phyloP scores from a whole-genome alignment of 2,329 filamentous ascomycete genomes.

The Alternaria ethzedia region DNA sequence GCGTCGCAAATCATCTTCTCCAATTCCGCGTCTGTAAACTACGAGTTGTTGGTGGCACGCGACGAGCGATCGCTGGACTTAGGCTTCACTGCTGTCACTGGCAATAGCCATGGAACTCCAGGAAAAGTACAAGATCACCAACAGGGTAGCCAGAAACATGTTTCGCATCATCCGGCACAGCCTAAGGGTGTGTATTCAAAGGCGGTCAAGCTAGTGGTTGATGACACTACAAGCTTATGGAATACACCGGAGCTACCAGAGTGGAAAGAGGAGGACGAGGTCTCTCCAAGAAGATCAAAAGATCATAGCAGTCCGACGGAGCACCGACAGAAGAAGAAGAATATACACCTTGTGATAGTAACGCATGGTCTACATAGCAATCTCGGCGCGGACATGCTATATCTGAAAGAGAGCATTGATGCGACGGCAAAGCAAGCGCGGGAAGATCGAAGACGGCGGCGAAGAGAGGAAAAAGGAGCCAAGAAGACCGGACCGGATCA shows the following conservation, averaged over 20 bases:
- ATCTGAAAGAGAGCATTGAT: slow-evolving; percentile 96
- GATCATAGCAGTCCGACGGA: slow-evolving; percentile 27
- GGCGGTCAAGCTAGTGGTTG: slow-evolving; percentile 77
- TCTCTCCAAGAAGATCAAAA: slow-evolving; percentile 31
- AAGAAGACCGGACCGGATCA: slow-evolving; percentile 6
- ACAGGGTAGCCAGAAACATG: slow-evolving; percentile 63
- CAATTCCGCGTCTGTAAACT: slow-evolving; percentile 82
- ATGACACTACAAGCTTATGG: slow-evolving; percentile 91
- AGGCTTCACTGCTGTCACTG: slow-evolving; percentile 64
- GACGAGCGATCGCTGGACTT: slow-evolving; percentile 83
- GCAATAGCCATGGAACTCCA: slow-evolving; percentile 55
- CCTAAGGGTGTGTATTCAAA: slow-evolving; percentile 82
- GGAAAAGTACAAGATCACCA: slow-evolving; percentile 80
- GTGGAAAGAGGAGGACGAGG: slow-evolving; percentile 54
- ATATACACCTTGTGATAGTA: slow-evolving; percentile 86
- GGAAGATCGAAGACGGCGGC: slow-evolving; percentile 68
- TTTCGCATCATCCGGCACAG: slow-evolving; percentile 63
- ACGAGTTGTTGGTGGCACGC: slow-evolving; percentile 83
- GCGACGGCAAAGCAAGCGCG: slow-evolving; percentile 76
- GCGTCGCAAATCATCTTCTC: slow-evolving; percentile 95
- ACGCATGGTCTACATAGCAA: slow-evolving; percentile 98
- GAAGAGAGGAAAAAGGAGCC: slow-evolving; percentile 40
- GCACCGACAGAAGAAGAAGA: slow-evolving; percentile 67
- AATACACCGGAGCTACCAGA: slow-evolving; percentile 84
- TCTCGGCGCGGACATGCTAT: slow-evolving; percentile 94